Conservation (phyloP, 495 filamentous ascomycete species). For the Neurospora tetraspora region DNA sequence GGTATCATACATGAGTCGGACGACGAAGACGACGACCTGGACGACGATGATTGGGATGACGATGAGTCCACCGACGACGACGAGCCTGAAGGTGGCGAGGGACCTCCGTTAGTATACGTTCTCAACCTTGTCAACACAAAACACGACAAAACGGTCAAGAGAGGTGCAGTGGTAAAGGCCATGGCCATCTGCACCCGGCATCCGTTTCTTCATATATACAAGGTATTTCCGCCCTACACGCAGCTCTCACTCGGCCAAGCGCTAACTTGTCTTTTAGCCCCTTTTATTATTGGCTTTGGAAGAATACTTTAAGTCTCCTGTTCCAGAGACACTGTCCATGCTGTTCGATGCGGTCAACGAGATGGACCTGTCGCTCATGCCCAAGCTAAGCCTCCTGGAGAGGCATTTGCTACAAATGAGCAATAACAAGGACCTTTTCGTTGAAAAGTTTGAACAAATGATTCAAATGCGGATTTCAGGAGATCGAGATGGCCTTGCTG, state of each 20-base stretch:
- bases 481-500: conserved; percentile 32
- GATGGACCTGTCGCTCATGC: conserved; percentile 96
- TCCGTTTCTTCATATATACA: conserved; percentile 98
- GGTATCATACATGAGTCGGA: conserved; percentile 43
- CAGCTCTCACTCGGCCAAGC: background rate
- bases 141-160: conserved; percentile 80
- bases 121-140: conserved; percentile 97
- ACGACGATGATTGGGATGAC: conserved; percentile 20
- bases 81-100: conserved; percentile 59
- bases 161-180: conserved; percentile 92
- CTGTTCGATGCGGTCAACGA: conserved; percentile 88
- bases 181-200: conserved; percentile 99
- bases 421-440: conserved; percentile 90
- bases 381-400: conserved; percentile 73
- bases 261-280: conserved; percentile 47
- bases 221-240: conserved; percentile 43
- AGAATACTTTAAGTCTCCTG: conserved; percentile 92
- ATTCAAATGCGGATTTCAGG: conserved; percentile 54
- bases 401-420: conserved; percentile 77
- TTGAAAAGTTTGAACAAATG: conserved; percentile 96
- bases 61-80: conserved; percentile 48
- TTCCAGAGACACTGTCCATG: conserved; percentile 77
- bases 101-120: conserved; percentile 94
- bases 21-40: conserved; percentile 36
- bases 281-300: conserved; percentile 89